phyloP scores from a whole-genome alignment of 805 yeast species.

The Metschnikowia anglica region DNA sequence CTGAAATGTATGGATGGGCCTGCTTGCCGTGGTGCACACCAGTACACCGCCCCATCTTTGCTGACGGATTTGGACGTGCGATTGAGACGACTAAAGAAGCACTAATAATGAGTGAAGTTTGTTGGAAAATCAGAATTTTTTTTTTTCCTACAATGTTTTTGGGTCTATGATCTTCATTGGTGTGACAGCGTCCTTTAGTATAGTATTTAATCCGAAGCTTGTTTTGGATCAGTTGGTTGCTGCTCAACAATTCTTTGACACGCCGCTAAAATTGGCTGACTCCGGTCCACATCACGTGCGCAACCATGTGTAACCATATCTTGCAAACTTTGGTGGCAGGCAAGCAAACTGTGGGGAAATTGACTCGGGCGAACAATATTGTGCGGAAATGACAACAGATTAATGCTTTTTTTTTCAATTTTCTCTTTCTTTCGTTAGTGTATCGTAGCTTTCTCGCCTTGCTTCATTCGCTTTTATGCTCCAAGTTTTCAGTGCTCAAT shows the following conservation, averaged over 20 bases:
- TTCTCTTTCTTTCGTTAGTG: too few relatives aligned
- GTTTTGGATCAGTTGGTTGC: background rate
- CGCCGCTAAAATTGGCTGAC: constrained; percentile 8
- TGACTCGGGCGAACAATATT: constrained; percentile 10
- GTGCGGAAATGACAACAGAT: too few relatives aligned
- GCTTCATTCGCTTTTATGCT: too few relatives aligned
- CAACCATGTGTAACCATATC: background rate
- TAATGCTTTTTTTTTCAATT: background rate
- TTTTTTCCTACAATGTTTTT: too few relatives aligned
- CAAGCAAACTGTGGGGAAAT: constrained; percentile 16
- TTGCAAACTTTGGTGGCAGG: constrained; percentile 5
- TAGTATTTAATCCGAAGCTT: too few relatives aligned
- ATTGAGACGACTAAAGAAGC: constrained; percentile 2
- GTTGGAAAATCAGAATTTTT: too few relatives aligned
- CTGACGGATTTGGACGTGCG: constrained; percentile 11
- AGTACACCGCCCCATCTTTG: constrained; percentile 16
- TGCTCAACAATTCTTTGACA: background rate
- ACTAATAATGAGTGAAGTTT: background rate
- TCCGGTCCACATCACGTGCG: constrained; percentile 14
- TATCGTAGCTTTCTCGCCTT: too few relatives aligned
- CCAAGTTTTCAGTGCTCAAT: too few relatives aligned
- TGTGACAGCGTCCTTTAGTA: too few relatives aligned
- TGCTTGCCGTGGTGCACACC: constrained; percentile 19
- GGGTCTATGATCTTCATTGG: too few relatives aligned
- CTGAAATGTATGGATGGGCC: constrained; percentile 15